Evolutionary conservation across 768 basidiomycete species (phyloP).

Genomic region (Boletus vermiculosoides): DNA sequence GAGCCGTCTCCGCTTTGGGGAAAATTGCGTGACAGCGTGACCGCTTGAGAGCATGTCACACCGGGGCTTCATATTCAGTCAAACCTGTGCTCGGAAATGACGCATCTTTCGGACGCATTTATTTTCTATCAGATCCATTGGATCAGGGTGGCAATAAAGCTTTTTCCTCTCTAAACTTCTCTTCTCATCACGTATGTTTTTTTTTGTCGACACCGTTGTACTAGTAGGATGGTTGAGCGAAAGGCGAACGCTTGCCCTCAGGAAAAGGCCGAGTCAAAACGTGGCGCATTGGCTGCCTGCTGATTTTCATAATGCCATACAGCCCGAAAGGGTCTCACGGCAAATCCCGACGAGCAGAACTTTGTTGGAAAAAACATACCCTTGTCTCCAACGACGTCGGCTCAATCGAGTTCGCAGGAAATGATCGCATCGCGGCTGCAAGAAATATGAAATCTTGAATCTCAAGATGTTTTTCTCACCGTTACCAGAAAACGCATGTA

Average conservation of each 20-base stretch:
- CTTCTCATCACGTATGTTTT: slow-evolving; percentile 11
- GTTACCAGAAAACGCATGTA: neutral
- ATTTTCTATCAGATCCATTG: slow-evolving; percentile 9
- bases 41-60: slow-evolving; percentile 21
- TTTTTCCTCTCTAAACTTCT: neutral
- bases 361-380: neutral
- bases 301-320: slow-evolving; percentile 11
- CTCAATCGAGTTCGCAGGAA: neutral
- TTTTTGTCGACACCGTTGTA: neutral
- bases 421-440: slow-evolving; percentile 2
- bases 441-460: neutral
- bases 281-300: neutral
- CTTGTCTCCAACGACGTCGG: neutral
- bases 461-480: neutral
- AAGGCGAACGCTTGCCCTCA: neutral
- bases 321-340: neutral
- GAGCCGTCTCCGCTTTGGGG: slow-evolving; percentile 14
- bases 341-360: slow-evolving; percentile 6
- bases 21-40: slow-evolving; percentile 30
- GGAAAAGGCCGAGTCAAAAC: neutral
- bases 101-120: slow-evolving; percentile 13
- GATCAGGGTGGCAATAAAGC: slow-evolving; percentile 9
- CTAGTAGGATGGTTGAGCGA: neutral
- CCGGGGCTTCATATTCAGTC: slow-evolving; percentile 21
- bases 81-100: slow-evolving; percentile 34